Base-by-base conservation (phyloP, 202 grass and related monocot species). In the Musa balbisiana region DNA sequence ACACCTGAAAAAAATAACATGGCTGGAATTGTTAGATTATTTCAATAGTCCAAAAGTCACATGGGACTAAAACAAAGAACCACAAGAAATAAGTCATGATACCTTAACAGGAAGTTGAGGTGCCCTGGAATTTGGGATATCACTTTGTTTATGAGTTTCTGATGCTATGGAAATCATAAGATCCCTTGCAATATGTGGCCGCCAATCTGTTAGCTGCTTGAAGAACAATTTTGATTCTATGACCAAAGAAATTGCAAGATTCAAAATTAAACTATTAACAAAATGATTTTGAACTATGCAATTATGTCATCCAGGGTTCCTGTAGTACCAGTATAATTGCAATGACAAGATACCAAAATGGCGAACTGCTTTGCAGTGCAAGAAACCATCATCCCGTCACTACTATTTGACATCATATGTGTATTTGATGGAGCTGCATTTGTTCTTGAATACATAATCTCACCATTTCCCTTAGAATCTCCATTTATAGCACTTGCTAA, bases 141-240 rank as follows among this genome's bases (percentile, higher is more conserved):
- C 85, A 86, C 83, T 83, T 73, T 87, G 80, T 62, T 82, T 81
- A 81, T 81, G 86, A 6, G 85, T 62, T 71, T 99, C 95, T 9
- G 91, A 90, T 74, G 89, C 91, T 75, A 99, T 80, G 21, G 91
- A 90, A 52, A 99, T 85, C 95, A 99, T 95, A 79, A 99, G 83
- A 83, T 99, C 95, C 55, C 91, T 94, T 70, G 82, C 78, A 84
- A 86, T 85, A 82, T 75, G 87, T 54, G 95, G 95, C 70, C 12
- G 85, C 95, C 95, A 99, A 75, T 76, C 89, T 73, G 91, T 95
- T 66, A 78, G 73, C 76, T 99, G 89, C 82, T 99, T 99, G 82
- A 95, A 99, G 75, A 99, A 99, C 55, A 99, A 85, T 78, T 95
- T 99, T 25, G 95, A 99, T 80, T 95, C 95, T 99, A 83, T 75